Evolutionary conservation across 805 yeast genomes (phyloP).

Genomic region (Starmerella bombi): DNA sequence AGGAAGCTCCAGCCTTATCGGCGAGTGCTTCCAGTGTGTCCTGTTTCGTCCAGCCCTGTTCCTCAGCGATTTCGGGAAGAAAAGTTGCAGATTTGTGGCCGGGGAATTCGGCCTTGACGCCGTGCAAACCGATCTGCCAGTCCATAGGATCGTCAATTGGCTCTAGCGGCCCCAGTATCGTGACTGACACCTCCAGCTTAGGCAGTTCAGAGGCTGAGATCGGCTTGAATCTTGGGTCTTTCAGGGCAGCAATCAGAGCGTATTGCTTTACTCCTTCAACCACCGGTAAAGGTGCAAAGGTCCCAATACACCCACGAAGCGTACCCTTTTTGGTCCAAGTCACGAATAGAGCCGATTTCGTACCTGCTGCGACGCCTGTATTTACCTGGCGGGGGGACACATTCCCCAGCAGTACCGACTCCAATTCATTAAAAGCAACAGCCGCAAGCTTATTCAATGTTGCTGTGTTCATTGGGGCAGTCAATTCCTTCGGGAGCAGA

Average conservation of each 20-base stretch:
- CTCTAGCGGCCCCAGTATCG: constrained; percentile 49
- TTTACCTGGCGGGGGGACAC: not conserved
- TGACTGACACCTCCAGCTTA: constrained; percentile 42
- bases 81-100: constrained; percentile 58
- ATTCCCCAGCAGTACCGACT: not conserved
- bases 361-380: not conserved
- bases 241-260: constrained; percentile 55
- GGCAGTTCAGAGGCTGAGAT: constrained; percentile 44
- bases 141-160: constrained; percentile 40
- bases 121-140: constrained; percentile 78
- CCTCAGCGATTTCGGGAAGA: constrained; percentile 78
- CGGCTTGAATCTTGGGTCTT: constrained; percentile 68
- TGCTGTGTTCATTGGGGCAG: not conserved
- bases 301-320: constrained; percentile 89
- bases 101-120: constrained; percentile 49
- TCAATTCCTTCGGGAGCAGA: too few species aligned
- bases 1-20: constrained; percentile 41
- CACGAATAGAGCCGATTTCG: constrained; percentile 55
- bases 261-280: constrained; percentile 49
- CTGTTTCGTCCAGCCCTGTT: constrained; percentile 66
- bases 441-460: not conserved
- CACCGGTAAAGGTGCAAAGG: constrained; percentile 46
- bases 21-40: constrained; percentile 62
- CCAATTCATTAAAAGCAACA: constrained; percentile 16
- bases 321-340: constrained; percentile 52